Conservation (phyloP, 257 asterid genomes). For the Salvia hispanica region DNA sequence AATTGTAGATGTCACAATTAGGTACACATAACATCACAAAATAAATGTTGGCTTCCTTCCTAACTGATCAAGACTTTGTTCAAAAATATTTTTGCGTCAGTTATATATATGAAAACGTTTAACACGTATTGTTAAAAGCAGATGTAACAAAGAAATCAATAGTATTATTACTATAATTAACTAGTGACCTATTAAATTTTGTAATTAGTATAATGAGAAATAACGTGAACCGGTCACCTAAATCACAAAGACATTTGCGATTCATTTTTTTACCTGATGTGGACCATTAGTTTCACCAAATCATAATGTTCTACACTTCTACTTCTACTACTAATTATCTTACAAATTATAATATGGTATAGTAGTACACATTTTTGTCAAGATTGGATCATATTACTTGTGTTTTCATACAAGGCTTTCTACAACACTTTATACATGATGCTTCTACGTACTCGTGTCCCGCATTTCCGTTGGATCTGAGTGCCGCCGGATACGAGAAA, state of each 20-base stretch:
- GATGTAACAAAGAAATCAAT: background rate
- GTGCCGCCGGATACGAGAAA: too few species aligned
- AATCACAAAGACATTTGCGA: conserved; percentile 6
- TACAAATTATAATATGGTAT: too few species aligned
- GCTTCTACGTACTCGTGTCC: too few species aligned
- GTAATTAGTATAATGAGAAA: background rate
- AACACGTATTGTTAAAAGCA: background rate
- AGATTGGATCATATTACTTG: too few species aligned
- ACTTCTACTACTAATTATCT: too few species aligned
- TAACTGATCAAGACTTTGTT: conserved; percentile 11
- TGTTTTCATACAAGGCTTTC: too few species aligned
- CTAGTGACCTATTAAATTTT: background rate
- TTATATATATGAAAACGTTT: background rate
- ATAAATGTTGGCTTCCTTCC: conserved; percentile 17
- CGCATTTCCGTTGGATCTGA: too few species aligned
- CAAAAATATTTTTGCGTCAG: background rate
- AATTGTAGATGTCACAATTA: conserved; percentile 12
- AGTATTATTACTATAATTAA: background rate
- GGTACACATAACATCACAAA: background rate
- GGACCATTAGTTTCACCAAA: conserved; percentile 9
- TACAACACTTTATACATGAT: too few species aligned
- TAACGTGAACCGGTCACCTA: conserved; percentile 30
- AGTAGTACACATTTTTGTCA: too few species aligned
- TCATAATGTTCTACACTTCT: background rate
- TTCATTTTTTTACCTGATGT: conserved; percentile 4